Base-by-base conservation (phyloP, 352 stramenopile species). In the Poterioochromonas sp. region DNA sequence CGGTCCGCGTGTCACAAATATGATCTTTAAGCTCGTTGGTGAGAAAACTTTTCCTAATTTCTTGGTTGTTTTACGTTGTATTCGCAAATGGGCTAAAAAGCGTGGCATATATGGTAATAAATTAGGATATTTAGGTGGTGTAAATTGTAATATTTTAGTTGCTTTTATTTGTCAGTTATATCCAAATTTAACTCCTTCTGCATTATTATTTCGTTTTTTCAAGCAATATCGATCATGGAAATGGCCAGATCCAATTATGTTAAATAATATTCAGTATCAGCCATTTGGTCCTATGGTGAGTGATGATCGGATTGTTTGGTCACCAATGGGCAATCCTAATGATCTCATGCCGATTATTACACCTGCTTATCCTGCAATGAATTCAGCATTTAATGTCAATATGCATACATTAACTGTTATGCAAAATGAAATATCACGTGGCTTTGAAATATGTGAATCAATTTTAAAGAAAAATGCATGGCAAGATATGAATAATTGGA, bases 331-430 rank as follows among this genome's bases (percentile, higher is more conserved):
- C 0, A 58, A 74, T 54, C 65, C 65, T 22, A 58, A 85, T 32
- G 92, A 99, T 79, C 81, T 98, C 43, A 98, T 99, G 94, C 96
- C 96, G 22, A 98, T 99, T 82, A 97, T 99, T 80, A 99, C 96
- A 0, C 96, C 96, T 0, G 92, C 93, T 54, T 99, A 98, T 81
- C 96, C 96, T 20, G 90, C 87, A 20, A 97, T 98, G 87, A 99
- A 99, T 83, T 98, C 93, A 51, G 94, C 93, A 1, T 98, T 97
- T 85, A 98, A 97, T 83, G 93, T 99, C 29, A 90, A 91, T 76
- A 79, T 88, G 22, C 91, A 89, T 53, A 47, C 32, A 32, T 53
- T 64, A 2, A 32, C 2, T 65, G 70, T 77, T 22, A 62, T 77
- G 43, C 0, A 44, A 37, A 1, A 43, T n/a, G 70, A 77, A 51